Base-by-base conservation (phyloP, 2,329 filamentous ascomycete genomes). In the Aspergillus proliferans region DNA sequence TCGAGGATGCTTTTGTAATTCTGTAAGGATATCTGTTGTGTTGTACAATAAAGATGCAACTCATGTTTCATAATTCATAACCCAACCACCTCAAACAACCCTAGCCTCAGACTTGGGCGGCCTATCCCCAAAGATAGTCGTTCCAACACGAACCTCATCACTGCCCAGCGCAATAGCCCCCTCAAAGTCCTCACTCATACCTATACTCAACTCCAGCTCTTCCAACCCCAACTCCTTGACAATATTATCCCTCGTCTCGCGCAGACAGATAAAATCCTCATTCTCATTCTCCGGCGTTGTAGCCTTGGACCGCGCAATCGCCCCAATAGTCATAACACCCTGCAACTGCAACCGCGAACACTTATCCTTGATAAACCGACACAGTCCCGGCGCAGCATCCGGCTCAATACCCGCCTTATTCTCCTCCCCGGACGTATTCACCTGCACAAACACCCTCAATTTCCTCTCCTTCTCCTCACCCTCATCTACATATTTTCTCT, bases 161-260 rank as follows among this genome's bases (percentile, higher is more conserved):
- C 91, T 96, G 0, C 93, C 93, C 75, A 89, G 75, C 10, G 70
- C 72, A 62, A 97, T 85, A 0, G 93, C 93, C 6, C 85, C 87
- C 74, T 95, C 91, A 68, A 92, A 98, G 69, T 98, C 93, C 63
- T 88, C 84, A 66, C 90, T 96, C 93, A 98, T 98, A 6, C 92
- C 92, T 92, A 98, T 98, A 70, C 91, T 96, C 70, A 97, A 69
- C 75, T 96, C 90, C 60, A 96, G 66, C 4, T 56, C 66, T 14
- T 74, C 65, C 38, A 82, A 58, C 0, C 76, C 81, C 46, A 91
- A 62, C 57, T 84, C 85, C 62, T 71, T 63, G 2, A 77, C 80
- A 2, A 96, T 82, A 12, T 81, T 69, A 66, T 94, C 87, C 48
- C 88, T 76, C 65, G 87, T 84, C 61, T 85, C 78, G 45, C 74